phyloP scores from a whole-genome alignment of 306 rosid genomes.

The Cicer yamashitae region DNA sequence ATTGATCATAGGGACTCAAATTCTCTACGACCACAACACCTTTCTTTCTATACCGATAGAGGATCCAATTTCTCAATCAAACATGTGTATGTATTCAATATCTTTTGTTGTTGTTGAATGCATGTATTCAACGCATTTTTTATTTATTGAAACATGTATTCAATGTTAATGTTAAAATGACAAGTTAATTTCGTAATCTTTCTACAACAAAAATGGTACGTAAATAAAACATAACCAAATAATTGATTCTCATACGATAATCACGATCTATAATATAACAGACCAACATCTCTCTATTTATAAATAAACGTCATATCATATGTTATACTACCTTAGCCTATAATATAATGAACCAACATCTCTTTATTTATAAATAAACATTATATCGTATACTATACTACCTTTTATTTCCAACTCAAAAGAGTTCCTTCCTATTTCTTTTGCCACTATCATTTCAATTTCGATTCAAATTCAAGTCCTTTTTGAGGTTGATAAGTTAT shows the following conservation, averaged over 20 bases:
- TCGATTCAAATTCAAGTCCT: neutral
- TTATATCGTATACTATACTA: no score
- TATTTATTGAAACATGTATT: neutral
- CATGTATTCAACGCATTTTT: no score
- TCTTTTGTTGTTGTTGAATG: no score
- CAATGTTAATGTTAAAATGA: neutral
- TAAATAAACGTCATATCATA: neutral
- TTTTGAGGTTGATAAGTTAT: neutral
- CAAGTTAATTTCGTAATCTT: neutral
- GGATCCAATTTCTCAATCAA: neutral
- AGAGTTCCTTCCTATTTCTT: neutral
- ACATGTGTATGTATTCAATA: no score
- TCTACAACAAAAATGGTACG: neutral
- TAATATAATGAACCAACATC: neutral
- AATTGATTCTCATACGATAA: neutral
- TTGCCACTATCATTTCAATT: neutral
- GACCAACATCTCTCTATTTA: neutral
- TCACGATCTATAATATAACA: neutral
- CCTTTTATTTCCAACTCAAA: neutral
- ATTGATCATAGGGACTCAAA: no score
- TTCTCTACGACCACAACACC: no score
- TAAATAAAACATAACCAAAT: neutral
- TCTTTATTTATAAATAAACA: constrained; percentile 7
- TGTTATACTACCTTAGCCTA: neutral
- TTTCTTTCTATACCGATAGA: no score